Percentiles rank a stretch among this genome's conserved stretches.
Evolutionary conservation across 345 rosid genomes (phyloP).

Genomic region (Arabis hirsuta): DNA sequence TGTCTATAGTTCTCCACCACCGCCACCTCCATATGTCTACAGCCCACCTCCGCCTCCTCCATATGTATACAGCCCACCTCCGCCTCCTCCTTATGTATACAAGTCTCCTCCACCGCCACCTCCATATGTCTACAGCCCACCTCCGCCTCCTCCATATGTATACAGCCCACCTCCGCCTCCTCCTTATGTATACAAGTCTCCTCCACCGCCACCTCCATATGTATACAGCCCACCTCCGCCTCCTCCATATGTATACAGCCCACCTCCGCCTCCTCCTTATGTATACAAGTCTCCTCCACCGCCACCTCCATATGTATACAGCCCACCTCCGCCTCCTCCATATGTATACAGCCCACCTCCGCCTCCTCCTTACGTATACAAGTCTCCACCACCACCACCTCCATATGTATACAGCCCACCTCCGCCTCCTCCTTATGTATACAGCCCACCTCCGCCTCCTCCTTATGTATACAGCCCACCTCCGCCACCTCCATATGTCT

Average conservation of each 20-base stretch:
- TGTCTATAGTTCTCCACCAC: not conserved
- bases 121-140: not conserved
- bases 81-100: not conserved
- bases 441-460: slow-evolving; percentile 3
- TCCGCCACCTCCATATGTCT: not conserved
- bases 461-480: not conserved
- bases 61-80: not conserved
- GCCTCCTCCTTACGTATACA: not conserved
- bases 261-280: not conserved
- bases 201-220: not conserved
- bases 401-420: not conserved
- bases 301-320: not conserved
- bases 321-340: not conserved
- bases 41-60: not conserved
- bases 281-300: not conserved
- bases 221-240: not conserved
- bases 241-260: not conserved
- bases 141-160: not conserved
- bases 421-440: not conserved
- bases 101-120: not conserved
- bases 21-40: not conserved
- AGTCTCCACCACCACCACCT: not conserved
- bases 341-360: not conserved
- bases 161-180: not conserved
- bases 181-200: not conserved